A percentile compares a stretch with the other conserved stretches of the same genome.
Conservation (phyloP, 495 filamentous ascomycete genomes). For the Haplographium delicatum region DNA sequence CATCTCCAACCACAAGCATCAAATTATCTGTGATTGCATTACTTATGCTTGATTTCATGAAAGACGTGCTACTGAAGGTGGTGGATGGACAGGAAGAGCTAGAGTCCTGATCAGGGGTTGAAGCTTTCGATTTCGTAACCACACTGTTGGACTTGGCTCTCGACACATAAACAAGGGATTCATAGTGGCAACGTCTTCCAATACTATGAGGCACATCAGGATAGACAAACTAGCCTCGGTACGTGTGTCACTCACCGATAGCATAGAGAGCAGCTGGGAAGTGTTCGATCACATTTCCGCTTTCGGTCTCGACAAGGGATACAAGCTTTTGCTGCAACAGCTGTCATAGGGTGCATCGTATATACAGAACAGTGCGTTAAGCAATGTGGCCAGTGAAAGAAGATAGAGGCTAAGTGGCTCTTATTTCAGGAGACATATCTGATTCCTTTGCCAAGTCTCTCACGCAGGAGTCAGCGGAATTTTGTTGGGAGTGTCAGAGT, state of each 20-base stretch:
- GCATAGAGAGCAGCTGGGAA: conserved; percentile 37
- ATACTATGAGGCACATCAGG: conserved; percentile 16
- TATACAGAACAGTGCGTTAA: not conserved
- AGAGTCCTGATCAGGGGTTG: not conserved
- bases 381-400: too few species aligned
- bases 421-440: too few species aligned
- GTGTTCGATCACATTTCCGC: conserved; percentile 39
- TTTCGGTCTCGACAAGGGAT: conserved; percentile 32
- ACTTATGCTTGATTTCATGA: conserved; percentile 24
- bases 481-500: too few species aligned
- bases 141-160: not conserved
- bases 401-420: too few species aligned
- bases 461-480: too few species aligned
- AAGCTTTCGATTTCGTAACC: not conserved
- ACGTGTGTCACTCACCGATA: conserved; percentile 27
- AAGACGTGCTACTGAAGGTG: not conserved
- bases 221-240: conserved; percentile 27
- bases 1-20: conserved; percentile 4
- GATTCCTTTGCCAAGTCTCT: too few species aligned
- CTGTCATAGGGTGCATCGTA: too few species aligned
- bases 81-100: not conserved
- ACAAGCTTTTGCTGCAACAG: conserved; percentile 8
- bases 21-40: conserved; percentile 18
- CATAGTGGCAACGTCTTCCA: conserved; percentile 18
- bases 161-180: not conserved